Evolutionary conservation across 2,329 filamentous ascomycete species (phyloP).

Genomic region (Colletotrichum ledebouriae): DNA sequence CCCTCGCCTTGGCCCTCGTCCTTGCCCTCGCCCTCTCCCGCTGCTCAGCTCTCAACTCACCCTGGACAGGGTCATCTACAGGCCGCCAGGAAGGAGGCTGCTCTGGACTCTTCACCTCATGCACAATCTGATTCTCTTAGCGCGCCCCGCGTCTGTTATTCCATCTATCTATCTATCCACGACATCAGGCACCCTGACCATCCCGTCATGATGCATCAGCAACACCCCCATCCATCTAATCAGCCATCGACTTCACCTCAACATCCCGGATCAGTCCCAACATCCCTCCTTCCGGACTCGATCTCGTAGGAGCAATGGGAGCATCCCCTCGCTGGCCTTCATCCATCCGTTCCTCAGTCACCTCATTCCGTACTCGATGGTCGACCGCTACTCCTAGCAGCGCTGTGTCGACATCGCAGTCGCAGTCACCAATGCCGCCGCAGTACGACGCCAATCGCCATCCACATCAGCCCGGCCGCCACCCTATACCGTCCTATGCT

Average conservation of each 20-base stretch:
- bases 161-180: constrained; percentile 23
- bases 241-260: constrained; percentile 2
- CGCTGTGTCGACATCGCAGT: neutral
- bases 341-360: constrained; percentile 1
- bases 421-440: constrained; percentile 17
- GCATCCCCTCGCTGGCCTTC: too few species aligned
- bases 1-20: neutral
- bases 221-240: constrained; percentile 10
- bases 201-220: constrained; percentile 7
- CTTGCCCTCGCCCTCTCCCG: neutral
- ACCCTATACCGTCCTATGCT: constrained; percentile 36
- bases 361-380: neutral
- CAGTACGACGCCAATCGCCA: constrained; percentile 25
- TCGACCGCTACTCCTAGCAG: too few species aligned
- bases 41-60: neutral
- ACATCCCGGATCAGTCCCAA: constrained; percentile 24
- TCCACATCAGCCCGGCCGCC: constrained; percentile 23
- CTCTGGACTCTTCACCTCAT: constrained; percentile 23
- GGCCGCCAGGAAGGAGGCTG: constrained; percentile 7
- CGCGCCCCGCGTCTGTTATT: constrained; percentile 14
- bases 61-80: neutral
- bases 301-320: neutral
- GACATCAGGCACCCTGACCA: constrained; percentile 25
- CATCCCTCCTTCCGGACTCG: constrained; percentile 1
- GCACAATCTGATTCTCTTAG: constrained; percentile 22